phyloP scores from a whole-genome alignment of 768 basidiomycete species.

The Russula brevipes region DNA sequence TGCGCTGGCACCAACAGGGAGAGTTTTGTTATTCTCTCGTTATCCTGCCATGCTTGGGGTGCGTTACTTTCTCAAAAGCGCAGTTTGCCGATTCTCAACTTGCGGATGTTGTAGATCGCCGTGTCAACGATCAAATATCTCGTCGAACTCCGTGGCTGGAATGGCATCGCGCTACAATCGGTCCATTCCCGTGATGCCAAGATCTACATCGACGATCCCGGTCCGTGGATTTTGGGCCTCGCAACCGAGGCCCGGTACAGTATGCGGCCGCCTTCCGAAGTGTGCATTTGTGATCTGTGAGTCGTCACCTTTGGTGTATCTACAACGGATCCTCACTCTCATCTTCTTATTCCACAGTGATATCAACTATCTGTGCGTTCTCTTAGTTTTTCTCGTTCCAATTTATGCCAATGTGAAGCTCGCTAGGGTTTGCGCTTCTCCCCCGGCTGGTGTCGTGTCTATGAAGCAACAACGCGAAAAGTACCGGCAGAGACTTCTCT shows the following conservation, averaged over 20 bases:
- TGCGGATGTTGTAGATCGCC: conserved; percentile 49
- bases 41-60: conserved; percentile 91
- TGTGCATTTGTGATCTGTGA: conserved; percentile 83
- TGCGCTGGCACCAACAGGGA: conserved; percentile 81
- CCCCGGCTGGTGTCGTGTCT: conserved; percentile 70
- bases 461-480: conserved; percentile 75
- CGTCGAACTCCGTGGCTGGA: conserved; percentile 91
- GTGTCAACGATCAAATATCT: conserved; percentile 90
- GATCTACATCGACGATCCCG: conserved; percentile 93
- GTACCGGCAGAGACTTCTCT: conserved; percentile 65
- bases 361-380: conserved; percentile 70
- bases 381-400: conserved; percentile 16
- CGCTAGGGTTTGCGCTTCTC: conserved; percentile 67
- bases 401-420: conserved; percentile 7
- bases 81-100: background rate
- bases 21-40: conserved; percentile 81
- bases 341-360: conserved; percentile 43
- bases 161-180: conserved; percentile 74
- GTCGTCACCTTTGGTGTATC: conserved; percentile 24
- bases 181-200: conserved; percentile 88
- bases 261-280: conserved; percentile 68
- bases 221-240: conserved; percentile 93
- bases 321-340: background rate
- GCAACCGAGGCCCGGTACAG: conserved; percentile 81
- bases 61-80: conserved; percentile 25